Evolutionary conservation across 2,329 filamentous ascomycete genomes (phyloP), one percentile per base, ranked within the genome.

Genomic region (Cercospora sp.): DNA sequence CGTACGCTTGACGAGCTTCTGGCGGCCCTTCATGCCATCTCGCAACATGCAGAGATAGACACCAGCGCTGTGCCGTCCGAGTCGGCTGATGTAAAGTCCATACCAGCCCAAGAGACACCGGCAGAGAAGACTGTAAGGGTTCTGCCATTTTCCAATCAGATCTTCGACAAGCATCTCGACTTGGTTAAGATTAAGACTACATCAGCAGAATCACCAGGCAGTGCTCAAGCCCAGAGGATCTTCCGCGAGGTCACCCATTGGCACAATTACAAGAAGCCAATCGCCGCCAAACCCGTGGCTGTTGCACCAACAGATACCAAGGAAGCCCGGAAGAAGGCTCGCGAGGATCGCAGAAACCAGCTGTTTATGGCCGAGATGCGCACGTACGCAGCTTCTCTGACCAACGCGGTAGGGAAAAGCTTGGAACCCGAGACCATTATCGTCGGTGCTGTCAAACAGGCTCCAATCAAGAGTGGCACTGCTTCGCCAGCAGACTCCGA

Each of bases 341-440:
- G 75, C 68, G 80, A 82, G 6, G 78, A 77, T 63, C 84, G 80
- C 69, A 80, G 80, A 63, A 88, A 90, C 55, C 90, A 93, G 73
- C 83, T 82, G 62, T 88, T 87, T 74, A 90, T 91, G 86, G 84
- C 85, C 1, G 88, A 91, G 67, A 90, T 90, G 78, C 84, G 84
- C 30, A 82, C 84, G 1, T 93, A 93, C 75, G 89, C 91, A 1
- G 89, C 88, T 12, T 91, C 89, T 77, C 81, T 93, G 58, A 91
- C 89, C 0, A 89, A 88, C 66, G 82, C 87, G 0, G 81, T 84
- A 1, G 89, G 89, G 3, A 90, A 88, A 70, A 81, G 80, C 2
- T 82, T 92, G 5, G 83, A 90, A 26, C 89, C 89, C 0, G 89
- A 92, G 75, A 86, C 82, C 3, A 86, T 92, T 60, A 84, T 89